Evolutionary conservation across 306 rosid species (phyloP).

Genomic region (Boehmeria nivea): DNA sequence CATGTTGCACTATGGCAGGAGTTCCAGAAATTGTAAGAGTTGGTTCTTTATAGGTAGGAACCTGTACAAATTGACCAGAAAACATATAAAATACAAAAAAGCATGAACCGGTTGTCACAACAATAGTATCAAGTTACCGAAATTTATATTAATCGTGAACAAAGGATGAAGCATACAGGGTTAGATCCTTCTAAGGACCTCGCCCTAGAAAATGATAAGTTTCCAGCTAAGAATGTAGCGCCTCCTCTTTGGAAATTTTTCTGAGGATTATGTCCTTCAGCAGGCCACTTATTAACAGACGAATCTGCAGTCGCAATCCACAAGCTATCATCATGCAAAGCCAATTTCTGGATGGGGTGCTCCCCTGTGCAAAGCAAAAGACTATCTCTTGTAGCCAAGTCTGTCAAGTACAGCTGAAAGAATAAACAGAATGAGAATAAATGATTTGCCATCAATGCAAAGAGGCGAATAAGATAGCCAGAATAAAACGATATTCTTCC

Average conservation of each 20-base stretch:
- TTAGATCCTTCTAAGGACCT: slow-evolving; percentile 90
- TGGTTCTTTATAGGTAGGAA: slow-evolving; percentile 89
- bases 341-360: slow-evolving; percentile 78
- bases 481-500: neutral
- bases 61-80: slow-evolving; percentile 41
- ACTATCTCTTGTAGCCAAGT: slow-evolving; percentile 96
- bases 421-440: slow-evolving; percentile 44
- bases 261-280: slow-evolving; percentile 78
- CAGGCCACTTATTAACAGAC: slow-evolving; percentile 83
- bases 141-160: neutral
- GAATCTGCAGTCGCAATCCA: slow-evolving; percentile 97
- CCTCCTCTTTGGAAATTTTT: slow-evolving; percentile 92
- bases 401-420: slow-evolving; percentile 88
- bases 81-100: too few species aligned
- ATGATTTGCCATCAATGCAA: slow-evolving; percentile 5
- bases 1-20: slow-evolving; percentile 90
- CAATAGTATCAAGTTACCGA: neutral
- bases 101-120: too few species aligned
- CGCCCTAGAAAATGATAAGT: slow-evolving; percentile 90
- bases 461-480: neutral
- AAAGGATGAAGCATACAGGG: slow-evolving; percentile 55
- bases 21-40: slow-evolving; percentile 65
- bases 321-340: slow-evolving; percentile 68
- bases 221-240: slow-evolving; percentile 87
- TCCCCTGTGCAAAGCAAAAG: slow-evolving; percentile 88